phyloP scores from a whole-genome alignment of 495 filamentous ascomycete species.

The Recurvomyces mirabilis region DNA sequence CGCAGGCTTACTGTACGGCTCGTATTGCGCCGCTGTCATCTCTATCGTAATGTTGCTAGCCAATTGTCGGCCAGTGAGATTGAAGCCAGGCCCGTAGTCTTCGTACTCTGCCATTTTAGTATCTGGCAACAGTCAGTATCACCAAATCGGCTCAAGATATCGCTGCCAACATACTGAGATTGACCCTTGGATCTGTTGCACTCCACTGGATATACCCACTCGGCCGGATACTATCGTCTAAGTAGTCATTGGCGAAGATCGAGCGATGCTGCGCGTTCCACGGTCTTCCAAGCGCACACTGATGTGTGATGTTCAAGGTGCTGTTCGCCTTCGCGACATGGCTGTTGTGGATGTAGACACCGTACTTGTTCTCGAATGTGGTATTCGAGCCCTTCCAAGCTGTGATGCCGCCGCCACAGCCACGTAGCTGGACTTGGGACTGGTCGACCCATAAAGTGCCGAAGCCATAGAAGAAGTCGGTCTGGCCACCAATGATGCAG shows the following conservation, averaged over 20 bases:
- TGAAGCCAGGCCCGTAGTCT: constrained; percentile 45
- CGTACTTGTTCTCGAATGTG: constrained; percentile 51
- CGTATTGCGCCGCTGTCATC: constrained; percentile 32
- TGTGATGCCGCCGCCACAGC: constrained; percentile 52
- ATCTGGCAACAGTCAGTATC: constrained; percentile 1
- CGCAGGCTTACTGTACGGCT: constrained; percentile 35
- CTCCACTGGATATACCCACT: constrained; percentile 47
- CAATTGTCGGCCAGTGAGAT: constrained; percentile 35
- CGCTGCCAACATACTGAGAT: constrained; percentile 21
- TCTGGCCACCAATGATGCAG: constrained; percentile 46
- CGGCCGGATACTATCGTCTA: constrained; percentile 41
- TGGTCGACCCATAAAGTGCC: background rate
- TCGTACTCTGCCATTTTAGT: constrained; percentile 48
- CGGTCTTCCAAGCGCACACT: constrained; percentile 47
- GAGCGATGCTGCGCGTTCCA: constrained; percentile 46
- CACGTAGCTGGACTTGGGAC: constrained; percentile 30
- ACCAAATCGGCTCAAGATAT: too few species aligned
- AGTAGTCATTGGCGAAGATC: constrained; percentile 42
- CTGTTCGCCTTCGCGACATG: constrained; percentile 40
- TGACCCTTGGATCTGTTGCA: constrained; percentile 31
- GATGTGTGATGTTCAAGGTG: constrained; percentile 36
- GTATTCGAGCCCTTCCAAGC: constrained; percentile 58
- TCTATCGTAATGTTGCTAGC: constrained; percentile 34
- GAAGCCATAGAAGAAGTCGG: constrained; percentile 34
- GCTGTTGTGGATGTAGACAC: constrained; percentile 46